phyloP scores from a whole-genome alignment of 2,329 filamentous ascomycete genomes.

The Drechslerella stenobrocha region DNA sequence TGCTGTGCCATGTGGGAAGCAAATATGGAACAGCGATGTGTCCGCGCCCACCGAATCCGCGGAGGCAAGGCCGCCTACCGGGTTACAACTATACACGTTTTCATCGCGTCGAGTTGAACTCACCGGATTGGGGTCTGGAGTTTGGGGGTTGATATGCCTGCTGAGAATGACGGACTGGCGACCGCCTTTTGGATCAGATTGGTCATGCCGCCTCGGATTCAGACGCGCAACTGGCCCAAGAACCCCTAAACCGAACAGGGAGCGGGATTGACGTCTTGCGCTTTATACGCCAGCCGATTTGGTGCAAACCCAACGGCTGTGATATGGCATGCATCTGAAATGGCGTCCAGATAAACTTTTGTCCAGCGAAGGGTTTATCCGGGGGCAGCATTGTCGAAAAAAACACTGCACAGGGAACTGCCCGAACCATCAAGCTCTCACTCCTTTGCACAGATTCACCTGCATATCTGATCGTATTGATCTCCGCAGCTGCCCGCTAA shows the following conservation, averaged over 20 bases:
- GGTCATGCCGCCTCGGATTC: constrained; percentile 13
- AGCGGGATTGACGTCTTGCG: constrained; percentile 25
- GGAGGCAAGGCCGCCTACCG: neutral
- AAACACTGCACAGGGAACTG: too few species aligned
- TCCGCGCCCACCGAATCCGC: neutral
- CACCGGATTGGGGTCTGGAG: too few species aligned
- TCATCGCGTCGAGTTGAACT: neutral
- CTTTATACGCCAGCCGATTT: constrained; percentile 26
- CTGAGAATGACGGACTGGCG: constrained; percentile 11
- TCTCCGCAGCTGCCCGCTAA: neutral
- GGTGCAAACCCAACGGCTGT: constrained; percentile 4
- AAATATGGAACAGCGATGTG: constrained; percentile 12
- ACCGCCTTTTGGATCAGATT: constrained; percentile 7
- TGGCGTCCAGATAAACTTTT: neutral
- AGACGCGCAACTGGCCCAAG: constrained; percentile 7
- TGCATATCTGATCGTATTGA: neutral
- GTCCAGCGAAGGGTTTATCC: neutral
- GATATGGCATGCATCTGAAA: neutral
- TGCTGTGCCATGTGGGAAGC: constrained; percentile 26
- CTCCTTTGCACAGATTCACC: neutral
- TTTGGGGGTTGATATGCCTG: constrained; percentile 20
- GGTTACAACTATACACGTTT: neutral
- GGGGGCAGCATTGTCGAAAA: too few species aligned
- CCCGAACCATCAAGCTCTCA: too few species aligned
- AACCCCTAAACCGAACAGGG: constrained; percentile 16